phyloP scores from a whole-genome alignment of 1,284 basidiomycete genomes.

The Ganoderma lingzhi region DNA sequence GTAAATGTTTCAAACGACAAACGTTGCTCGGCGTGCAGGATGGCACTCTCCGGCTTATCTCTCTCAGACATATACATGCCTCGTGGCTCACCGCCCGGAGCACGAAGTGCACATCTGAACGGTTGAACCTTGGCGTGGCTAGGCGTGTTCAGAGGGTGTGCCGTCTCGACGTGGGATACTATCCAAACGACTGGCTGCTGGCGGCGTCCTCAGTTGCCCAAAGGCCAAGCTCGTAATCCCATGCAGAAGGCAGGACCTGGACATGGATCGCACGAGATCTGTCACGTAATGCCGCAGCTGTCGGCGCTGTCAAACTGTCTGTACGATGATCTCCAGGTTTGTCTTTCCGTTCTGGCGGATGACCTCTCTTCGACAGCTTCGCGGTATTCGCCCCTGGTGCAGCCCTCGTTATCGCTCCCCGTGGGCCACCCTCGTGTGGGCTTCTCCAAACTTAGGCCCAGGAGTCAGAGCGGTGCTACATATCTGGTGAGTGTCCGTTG shows the following conservation, averaged over 20 bases:
- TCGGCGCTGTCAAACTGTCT: constrained; percentile 4
- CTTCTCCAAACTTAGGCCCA: neutral
- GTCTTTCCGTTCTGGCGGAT: constrained; percentile 7
- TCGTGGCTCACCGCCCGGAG: neutral
- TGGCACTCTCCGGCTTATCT: neutral
- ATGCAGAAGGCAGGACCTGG: neutral
- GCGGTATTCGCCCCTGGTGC: neutral
- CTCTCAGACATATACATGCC: neutral
- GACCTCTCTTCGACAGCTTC: constrained; percentile 3
- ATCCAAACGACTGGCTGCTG: neutral
- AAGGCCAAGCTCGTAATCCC: neutral
- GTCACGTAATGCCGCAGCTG: neutral
- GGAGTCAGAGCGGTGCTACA: neutral
- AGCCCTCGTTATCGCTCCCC: neutral
- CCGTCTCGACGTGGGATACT: neutral
- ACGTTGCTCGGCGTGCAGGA: neutral
- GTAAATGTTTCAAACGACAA: neutral
- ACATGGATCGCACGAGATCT: neutral
- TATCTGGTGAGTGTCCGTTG: neutral
- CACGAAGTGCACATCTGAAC: neutral
- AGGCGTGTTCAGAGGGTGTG: neutral
- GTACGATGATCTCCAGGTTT: neutral
- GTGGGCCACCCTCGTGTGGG: neutral
- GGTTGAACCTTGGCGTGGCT: neutral
- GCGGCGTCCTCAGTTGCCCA: neutral